phyloP scores from a whole-genome alignment of 345 rosid genomes.

The Acer negundo region DNA sequence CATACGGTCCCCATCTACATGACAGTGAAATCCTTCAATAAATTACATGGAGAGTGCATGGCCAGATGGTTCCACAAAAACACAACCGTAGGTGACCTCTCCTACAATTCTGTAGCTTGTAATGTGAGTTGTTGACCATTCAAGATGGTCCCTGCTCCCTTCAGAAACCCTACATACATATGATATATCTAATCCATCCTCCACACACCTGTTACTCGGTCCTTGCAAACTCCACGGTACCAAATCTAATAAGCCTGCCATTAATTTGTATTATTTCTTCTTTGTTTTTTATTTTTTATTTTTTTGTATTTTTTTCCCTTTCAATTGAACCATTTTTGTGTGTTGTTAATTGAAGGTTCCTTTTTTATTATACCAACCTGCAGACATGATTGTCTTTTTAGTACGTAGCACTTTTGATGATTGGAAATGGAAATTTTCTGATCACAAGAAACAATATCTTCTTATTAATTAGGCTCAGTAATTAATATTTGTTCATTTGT shows the following conservation, averaged over 20 bases:
- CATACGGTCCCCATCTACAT: neutral
- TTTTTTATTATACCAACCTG: neutral
- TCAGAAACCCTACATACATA: slow-evolving; percentile 29
- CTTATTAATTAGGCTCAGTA: too few relatives aligned
- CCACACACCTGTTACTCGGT: neutral
- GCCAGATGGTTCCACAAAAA: slow-evolving; percentile 25
- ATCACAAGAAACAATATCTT: too few relatives aligned
- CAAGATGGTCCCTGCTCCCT: slow-evolving; percentile 26
- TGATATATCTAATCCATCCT: slow-evolving; percentile 23
- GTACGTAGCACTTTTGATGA: neutral
- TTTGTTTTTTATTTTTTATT: neutral
- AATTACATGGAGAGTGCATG: neutral
- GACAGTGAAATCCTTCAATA: slow-evolving; percentile 14
- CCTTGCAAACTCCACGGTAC: slow-evolving; percentile 12
- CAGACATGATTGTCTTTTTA: neutral
- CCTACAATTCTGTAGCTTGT: slow-evolving; percentile 8
- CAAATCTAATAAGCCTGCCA: neutral
- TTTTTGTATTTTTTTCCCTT: neutral
- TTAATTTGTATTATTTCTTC: neutral
- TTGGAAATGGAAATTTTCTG: too few relatives aligned
- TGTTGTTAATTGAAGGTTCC: neutral
- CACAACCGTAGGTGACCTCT: slow-evolving; percentile 22
- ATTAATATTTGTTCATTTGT: too few relatives aligned
- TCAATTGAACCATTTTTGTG: neutral
- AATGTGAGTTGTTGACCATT: neutral